Base-by-base conservation (phyloP, 192 early-diverging fungal species). In the Backusella sp. region DNA sequence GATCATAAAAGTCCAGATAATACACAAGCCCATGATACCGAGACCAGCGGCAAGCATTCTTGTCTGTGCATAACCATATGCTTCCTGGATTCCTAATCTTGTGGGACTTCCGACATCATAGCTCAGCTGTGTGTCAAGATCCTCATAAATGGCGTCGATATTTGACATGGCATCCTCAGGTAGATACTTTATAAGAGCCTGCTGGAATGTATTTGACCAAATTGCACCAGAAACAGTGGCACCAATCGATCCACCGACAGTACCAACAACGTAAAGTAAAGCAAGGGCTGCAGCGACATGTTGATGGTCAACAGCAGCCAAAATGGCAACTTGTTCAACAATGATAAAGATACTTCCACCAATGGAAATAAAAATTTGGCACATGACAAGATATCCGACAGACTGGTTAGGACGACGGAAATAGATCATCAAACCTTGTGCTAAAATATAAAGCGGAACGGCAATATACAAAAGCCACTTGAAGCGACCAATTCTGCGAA, bases 341-440 rank as follows among this genome's bases (percentile, higher is more conserved):
- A 70, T 39, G 28, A 70, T 70, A 30, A 70, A 70, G 41, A 70
- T 70, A 42, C 68, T 70, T 36, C 68, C 68, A 42, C 68, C 68
- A 70, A 70, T 70, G 14, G 68, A 70, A 12, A 70, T 70, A 15
- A 70, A 42, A 36, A 70, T 17, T 70, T 70, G 68, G 14, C 68
- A 62, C 56, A 62, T 62, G 26, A 62, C 56, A 62, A 62, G 56
- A 12, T 62, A 62, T 26, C 56, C 56, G 26, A 62, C 56, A 28
- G 21, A 12, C 26, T 62, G 56, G 12, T 62, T 62, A 62, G 56
- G 56, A 14, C 56, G 56, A 14, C 56, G 56, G 56, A 62, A 62
- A 28, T 62, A 62, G 26, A 62, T 62, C 56, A 62, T 62, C 26
- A 62, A 62, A 28, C 56, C 56, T 62, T 62, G 56, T 62, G 56